Conservation (phyloP, 1,284 basidiomycete species). For the Cerioporus squamosus region DNA sequence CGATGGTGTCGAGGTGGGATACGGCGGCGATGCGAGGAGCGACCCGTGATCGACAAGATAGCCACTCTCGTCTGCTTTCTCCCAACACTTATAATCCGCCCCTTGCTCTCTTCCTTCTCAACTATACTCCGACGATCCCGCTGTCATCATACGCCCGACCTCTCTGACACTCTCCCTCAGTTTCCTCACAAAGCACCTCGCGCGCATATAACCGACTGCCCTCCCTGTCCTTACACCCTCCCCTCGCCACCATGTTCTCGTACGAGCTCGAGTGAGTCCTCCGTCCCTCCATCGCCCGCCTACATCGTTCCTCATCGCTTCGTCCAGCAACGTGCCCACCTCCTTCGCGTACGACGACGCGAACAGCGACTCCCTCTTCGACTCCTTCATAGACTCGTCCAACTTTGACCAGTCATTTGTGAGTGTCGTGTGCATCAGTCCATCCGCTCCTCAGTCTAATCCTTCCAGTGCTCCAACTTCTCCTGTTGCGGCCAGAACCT, state of each 20-base stretch:
- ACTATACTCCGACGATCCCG: neutral
- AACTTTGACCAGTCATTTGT: constrained; percentile 18
- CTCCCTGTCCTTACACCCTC: neutral
- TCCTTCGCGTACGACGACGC: neutral
- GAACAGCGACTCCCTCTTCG: constrained; percentile 12
- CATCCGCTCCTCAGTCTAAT: neutral
- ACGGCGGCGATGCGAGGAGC: neutral
- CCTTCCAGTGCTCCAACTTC: constrained; percentile 60
- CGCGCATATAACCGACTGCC: constrained; percentile 3
- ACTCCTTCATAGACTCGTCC: constrained; percentile 11
- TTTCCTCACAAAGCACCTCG: neutral
- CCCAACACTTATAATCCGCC: constrained; percentile 7
- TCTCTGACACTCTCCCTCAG: neutral
- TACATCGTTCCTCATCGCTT: neutral
- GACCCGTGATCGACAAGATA: constrained; percentile 5
- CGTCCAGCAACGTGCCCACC: constrained; percentile 6
- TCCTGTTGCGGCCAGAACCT: constrained; percentile 65
- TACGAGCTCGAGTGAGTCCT: constrained; percentile 10
- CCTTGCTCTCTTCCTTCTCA: neutral
- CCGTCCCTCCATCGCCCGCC: neutral
- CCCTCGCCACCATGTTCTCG: constrained; percentile 11
- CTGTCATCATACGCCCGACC: neutral
- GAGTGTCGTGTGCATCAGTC: neutral
- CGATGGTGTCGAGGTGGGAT: constrained; percentile 1
- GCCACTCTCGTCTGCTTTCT: constrained; percentile 8